Base-by-base conservation (phyloP, 1,284 basidiomycete species). In the Pseudozyma thailandica region DNA sequence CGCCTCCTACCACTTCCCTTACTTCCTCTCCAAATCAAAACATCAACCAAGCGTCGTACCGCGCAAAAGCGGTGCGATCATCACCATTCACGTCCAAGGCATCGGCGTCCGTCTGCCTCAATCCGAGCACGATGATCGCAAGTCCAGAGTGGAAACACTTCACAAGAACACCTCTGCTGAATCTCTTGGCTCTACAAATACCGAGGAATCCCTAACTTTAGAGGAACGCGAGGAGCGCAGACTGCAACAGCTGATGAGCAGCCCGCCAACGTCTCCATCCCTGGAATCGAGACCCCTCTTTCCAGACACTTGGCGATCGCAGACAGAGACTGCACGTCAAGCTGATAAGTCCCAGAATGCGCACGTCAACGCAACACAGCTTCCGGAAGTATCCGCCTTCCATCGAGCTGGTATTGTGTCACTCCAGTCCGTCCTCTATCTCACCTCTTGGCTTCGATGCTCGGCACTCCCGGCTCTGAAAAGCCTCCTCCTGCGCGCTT, bases 1-100 rank as follows among this genome's bases (percentile, higher is more conserved):
- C 43, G 61, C 69, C 25, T 64, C 66, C 6, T 60, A 46, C 26
- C 66, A 64, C 16, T 56, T 70, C 3, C 66, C 66, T 8, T 57
- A 45, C 50, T 52, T 72, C 33, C 48, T 69, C 27, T 44, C 63
- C 27, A 63, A 44, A 15, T 18, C 41, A 2, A 20, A 42, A 13
- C 26, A 57, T 18, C 43, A 49, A 16, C 63, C 49, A n/a, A 45
- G 33, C 13, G 50, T 60, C 3, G 48, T 65, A 18, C 56, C 63
- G 8, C 52, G 44, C 2, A 50, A 27, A 25, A 55, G 60, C 42
- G 50, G 56, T 4, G 60, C 66, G 13, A 64, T 70, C 53, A 41
- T 77, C 43, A 79, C 77, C 3, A 46, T 79, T 15, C 65, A 75
- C 27, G 58, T 79, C 4, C 73, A 77, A 33, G 77, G 77, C 42